A percentile compares a stretch with the other conserved stretches of the same genome.
These are phyloP conservation scores for Claviceps sp. DNA, from an alignment of 2,329 filamentous ascomycete genomes.

Conservation along the genomic window DNA sequence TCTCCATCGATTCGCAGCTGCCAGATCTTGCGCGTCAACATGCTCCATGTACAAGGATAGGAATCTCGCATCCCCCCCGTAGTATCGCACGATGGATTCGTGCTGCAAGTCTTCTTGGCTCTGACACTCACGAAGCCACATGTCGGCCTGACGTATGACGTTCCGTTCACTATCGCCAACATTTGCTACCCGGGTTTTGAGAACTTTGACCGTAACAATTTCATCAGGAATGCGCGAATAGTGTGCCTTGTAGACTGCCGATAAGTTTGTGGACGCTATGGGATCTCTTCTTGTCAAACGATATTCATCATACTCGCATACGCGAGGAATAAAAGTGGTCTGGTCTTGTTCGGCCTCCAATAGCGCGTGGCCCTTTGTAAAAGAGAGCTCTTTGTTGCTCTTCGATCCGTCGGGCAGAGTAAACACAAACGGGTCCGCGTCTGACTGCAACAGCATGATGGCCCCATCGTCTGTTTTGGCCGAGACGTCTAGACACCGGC, in stretches of 20 bases:
- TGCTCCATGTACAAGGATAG: slow-evolving; percentile 50
- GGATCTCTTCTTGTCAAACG: slow-evolving; percentile 40
- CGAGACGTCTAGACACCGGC: slow-evolving; percentile 21
- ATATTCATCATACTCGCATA: slow-evolving; percentile 39
- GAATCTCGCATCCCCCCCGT: slow-evolving; percentile 46
- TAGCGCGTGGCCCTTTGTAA: slow-evolving; percentile 34
- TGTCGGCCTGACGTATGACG: slow-evolving; percentile 45
- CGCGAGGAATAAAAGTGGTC: slow-evolving; percentile 34
- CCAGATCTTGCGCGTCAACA: slow-evolving; percentile 41
- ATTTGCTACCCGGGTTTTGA: slow-evolving; percentile 36
- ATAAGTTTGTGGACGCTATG: slow-evolving; percentile 42
- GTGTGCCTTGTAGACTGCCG: slow-evolving; percentile 41
- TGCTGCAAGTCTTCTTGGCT: slow-evolving; percentile 42
- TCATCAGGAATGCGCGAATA: slow-evolving; percentile 39
- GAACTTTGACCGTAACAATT: slow-evolving; percentile 46
- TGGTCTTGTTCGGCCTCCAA: slow-evolving; percentile 37
- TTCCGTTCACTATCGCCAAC: slow-evolving; percentile 34
- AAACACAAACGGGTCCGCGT: slow-evolving; percentile 37
- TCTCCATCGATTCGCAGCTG: slow-evolving; percentile 36
- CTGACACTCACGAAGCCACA: slow-evolving; percentile 45
- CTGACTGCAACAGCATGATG: slow-evolving; percentile 40
- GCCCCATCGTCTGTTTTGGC: slow-evolving; percentile 32
- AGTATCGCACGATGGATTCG: slow-evolving; percentile 43
- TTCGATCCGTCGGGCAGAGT: slow-evolving; percentile 34
- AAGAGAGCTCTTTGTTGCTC: slow-evolving; percentile 32